Conservation (phyloP, 306 rosid genomes). For the Vachellia pachyceras region DNA sequence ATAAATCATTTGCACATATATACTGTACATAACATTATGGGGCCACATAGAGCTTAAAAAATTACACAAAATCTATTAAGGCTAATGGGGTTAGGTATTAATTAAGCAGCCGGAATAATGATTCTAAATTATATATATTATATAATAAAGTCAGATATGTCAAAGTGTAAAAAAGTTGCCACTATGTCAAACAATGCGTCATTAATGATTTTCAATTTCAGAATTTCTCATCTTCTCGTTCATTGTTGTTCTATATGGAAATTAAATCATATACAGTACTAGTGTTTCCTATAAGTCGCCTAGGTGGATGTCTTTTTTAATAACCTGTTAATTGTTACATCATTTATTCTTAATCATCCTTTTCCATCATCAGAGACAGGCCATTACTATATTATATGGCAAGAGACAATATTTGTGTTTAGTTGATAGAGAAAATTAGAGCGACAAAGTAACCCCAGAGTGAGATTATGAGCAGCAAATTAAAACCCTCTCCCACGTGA, state of each 20-base stretch:
- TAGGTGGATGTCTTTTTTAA: background rate
- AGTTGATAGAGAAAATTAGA: conserved; percentile 29
- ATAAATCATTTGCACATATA: too few species aligned
- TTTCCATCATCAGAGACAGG: conserved; percentile 5
- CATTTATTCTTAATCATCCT: conserved; percentile 14
- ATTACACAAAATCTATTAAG: background rate
- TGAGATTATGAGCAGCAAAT: conserved; percentile 33
- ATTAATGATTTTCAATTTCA: conserved; percentile 9
- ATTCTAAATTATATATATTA: background rate
- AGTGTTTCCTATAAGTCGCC: background rate
- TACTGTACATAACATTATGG: background rate
- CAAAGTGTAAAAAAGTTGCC: background rate
- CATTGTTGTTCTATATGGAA: background rate
- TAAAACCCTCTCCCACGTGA: conserved; percentile 31
- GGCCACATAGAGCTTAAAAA: background rate
- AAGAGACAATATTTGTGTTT: conserved; percentile 33
- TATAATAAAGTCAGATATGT: background rate
- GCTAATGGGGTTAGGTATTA: conserved; percentile 19
- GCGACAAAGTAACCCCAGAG: conserved; percentile 61
- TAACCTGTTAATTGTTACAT: background rate
- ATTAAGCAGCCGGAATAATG: background rate
- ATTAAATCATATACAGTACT: background rate
- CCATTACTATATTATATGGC: background rate
- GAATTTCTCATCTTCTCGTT: conserved; percentile 1
- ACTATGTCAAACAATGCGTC: background rate